Conservation (phyloP, 2,329 filamentous ascomycete species). For the Penicillium aurantiogriseum region DNA sequence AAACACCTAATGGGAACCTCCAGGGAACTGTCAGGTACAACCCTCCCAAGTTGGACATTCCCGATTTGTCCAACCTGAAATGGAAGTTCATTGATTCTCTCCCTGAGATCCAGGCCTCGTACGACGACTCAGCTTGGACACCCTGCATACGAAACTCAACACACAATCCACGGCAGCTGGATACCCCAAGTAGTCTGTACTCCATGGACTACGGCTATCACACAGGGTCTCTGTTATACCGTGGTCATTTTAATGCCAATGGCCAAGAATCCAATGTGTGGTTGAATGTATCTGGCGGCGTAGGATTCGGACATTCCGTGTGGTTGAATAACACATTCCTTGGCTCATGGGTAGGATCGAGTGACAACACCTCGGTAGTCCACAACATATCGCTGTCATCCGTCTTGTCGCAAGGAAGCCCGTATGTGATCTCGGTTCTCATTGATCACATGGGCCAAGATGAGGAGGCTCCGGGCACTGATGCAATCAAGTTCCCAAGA, state of each 20-base stretch:
- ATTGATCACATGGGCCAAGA: conserved; percentile 32
- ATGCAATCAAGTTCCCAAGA: conserved; percentile 48
- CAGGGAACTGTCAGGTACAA: conserved; percentile 9
- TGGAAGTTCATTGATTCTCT: conserved; percentile 20
- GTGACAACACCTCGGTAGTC: conserved; percentile 7
- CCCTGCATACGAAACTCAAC: conserved; percentile 2
- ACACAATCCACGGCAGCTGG: conserved; percentile 13
- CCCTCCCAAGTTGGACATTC: conserved; percentile 6
- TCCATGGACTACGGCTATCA: conserved; percentile 34
- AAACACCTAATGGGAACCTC: not conserved
- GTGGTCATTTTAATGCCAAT: conserved; percentile 29
- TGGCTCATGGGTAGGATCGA: conserved; percentile 27
- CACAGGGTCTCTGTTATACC: conserved; percentile 28
- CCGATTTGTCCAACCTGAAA: conserved; percentile 9
- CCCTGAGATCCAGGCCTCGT: conserved; percentile 12
- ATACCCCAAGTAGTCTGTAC: conserved; percentile 28
- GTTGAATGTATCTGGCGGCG: conserved; percentile 26
- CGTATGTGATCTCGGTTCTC: conserved; percentile 21
- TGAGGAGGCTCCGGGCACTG: conserved; percentile 31
- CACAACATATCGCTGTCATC: conserved; percentile 12
- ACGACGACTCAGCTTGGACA: conserved; percentile 17
- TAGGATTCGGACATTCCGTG: conserved; percentile 27
- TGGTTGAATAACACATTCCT: conserved; percentile 29
- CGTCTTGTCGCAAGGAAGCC: not conserved
- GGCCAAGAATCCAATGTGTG: conserved; percentile 24